Evolutionary conservation across 306 rosid species (phyloP), one percentile per base, ranked within the genome.

Genomic region (Datisca glomerata): DNA sequence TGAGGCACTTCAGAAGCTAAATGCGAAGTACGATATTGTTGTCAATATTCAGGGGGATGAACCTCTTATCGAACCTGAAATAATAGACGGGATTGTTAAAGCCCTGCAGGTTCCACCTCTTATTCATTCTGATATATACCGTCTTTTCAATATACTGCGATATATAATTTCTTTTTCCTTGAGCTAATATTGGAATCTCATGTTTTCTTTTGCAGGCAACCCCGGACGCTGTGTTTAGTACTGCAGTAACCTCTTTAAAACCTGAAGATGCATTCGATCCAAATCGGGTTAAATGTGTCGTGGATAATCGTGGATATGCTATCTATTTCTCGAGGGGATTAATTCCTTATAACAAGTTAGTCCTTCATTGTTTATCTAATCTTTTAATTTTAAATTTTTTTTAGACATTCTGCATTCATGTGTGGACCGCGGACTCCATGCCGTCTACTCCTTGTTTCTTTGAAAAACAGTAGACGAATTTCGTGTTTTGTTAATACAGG

Each of bases 171-270:
- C n/a, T n/a, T 32, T 60, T 33, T 63, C 18, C 31, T 14, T 43
- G 24, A 9, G 28, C 29, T 69, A 41, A 47, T 61, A 25, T 47
- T 54, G 25, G 54, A 24, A 21, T 28, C n/a, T 33, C 33, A 31
- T 46, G 41, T 6, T 52, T 48, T 63, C 23, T 24, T 45, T 29
- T 50, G 63, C 76, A 89, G 98, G 79, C 77, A 47, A 58, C 95
- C 47, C 98, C 98, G 19, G 95, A 89, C 75, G 98, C 98, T 46
- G 98, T 89, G 56, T 89, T 89, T 67, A 84, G 98, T 71, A 89
- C 98, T 24, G 95, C 98, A 12, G 95, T 89, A 63, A 80, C 93
- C 4, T 63, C 95, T 46, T 70, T 89, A 60, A 78, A 78, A 55
- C 74, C 85, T 17, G 95, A 80, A 75, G 93, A 89, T 61, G 93